Base-by-base conservation (phyloP, 2,329 filamentous ascomycete species). In the Colletotrichum eremochloae region DNA sequence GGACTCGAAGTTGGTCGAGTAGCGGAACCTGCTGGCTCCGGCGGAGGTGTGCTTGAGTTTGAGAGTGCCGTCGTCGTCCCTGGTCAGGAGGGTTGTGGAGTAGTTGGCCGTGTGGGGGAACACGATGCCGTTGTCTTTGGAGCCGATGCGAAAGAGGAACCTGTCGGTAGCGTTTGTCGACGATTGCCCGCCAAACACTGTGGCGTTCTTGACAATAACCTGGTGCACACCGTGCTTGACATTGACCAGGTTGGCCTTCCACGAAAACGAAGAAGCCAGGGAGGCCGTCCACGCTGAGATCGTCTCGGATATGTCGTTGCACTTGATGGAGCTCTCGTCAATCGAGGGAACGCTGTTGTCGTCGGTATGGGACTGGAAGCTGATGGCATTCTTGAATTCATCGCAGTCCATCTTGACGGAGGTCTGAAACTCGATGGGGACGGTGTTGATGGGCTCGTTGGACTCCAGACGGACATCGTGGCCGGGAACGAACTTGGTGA, bases 151-250 rank as follows among this genome's bases (percentile, higher is more conserved):
- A 60, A 74, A 64, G 74, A 92, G 81, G 78, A 92, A 91, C 68
- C 87, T 86, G 74, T 92, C 90, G n/a, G 84, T 79, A 0, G 88
- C 82, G 57, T 85, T 81, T 0, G 88, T 91, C 33, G 80, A 80
- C 4, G 77, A 78, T 18, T 80, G 81, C 3, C 83, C 84, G 31
- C 81, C 80, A 5, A 79, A 77, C 52, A 82, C 83, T 4, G 85
- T 84, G 24, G 86, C 84, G 74, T 91, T 91, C 56, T 82, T 84
- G 55, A 92, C 80, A 0, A 86, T 89, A 65, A 92, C 76, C 36
- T 84, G 82, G 76, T 92, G 89, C n/a, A 92, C 82, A 36, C 90
- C 90, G 74, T 92, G 87, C n/a, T 87, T 86, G 2, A 92, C 88
- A 62, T 88, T 85, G 11, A 81, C 82, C 33, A 92, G 77, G 9